These are phyloP conservation scores for Vitis amurensis DNA, from an alignment of 164 flowering plant species.

Conservation along the genomic window DNA sequence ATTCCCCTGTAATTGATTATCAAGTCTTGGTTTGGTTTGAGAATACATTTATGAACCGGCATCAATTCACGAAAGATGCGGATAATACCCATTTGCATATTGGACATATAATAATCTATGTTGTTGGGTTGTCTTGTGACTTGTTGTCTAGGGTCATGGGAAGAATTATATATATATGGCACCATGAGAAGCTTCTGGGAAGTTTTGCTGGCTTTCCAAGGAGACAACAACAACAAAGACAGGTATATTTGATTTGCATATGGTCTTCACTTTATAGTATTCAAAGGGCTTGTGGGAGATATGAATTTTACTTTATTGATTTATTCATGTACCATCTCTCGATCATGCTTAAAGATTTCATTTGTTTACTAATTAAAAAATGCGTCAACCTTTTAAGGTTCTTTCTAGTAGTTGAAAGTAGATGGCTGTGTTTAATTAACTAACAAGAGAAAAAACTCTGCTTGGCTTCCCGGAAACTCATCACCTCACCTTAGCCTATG, in stretches of 20 bases:
- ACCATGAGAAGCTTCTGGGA: conserved; percentile 1
- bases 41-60: no score
- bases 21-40: no score
- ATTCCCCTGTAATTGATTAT: background rate
- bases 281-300: conserved; percentile 11
- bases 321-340: background rate
- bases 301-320: conserved; percentile 2
- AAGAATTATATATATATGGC: background rate
- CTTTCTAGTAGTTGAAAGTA: background rate
- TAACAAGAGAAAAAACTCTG: no score
- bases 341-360: background rate
- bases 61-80: background rate
- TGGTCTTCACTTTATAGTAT: conserved; percentile 11
- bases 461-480: no score
- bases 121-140: background rate
- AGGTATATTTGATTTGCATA: conserved; percentile 10
- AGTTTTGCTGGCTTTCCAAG: background rate
- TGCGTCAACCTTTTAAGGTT: background rate
- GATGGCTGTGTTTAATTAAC: no score
- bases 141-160: background rate
- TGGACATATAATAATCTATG: background rate
- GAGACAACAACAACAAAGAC: conserved; percentile 1
- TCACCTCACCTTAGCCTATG: no score
- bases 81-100: background rate
- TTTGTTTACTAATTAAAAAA: background rate